These are phyloP conservation scores for Epichloe uncinata DNA, from an alignment of 2,329 filamentous ascomycete genomes.

Conservation along the genomic window DNA sequence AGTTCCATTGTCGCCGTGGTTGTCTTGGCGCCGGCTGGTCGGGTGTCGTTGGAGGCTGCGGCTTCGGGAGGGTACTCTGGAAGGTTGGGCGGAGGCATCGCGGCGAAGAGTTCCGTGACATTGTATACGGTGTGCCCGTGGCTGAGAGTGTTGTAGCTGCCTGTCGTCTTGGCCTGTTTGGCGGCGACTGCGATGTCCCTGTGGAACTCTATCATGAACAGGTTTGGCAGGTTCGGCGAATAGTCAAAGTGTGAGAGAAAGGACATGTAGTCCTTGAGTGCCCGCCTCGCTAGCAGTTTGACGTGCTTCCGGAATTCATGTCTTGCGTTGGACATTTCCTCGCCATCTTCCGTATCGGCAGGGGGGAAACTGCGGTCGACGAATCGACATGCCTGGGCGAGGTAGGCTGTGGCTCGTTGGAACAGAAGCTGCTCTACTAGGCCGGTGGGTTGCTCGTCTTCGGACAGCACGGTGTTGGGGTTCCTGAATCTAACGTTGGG, in stretches of 20 bases:
- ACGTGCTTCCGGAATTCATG: constrained; percentile 45
- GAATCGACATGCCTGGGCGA: constrained; percentile 56
- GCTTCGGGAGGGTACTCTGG: constrained; percentile 49
- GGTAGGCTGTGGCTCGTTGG: constrained; percentile 58
- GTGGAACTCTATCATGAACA: constrained; percentile 32
- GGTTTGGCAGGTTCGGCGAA: constrained; percentile 49
- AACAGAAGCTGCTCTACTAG: constrained; percentile 64
- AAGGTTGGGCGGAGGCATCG: constrained; percentile 51
- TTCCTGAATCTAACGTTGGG: background rate
- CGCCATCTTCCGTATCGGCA: background rate
- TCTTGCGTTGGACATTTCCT: constrained; percentile 7
- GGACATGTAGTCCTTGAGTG: constrained; percentile 58
- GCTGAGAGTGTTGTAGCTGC: constrained; percentile 8
- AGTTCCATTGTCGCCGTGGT: constrained; percentile 20
- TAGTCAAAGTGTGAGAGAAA: constrained; percentile 69
- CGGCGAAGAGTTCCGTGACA: constrained; percentile 54
- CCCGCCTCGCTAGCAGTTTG: constrained; percentile 61
- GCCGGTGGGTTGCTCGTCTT: constrained; percentile 53
- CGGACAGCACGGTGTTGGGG: constrained; percentile 20
- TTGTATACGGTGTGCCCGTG: constrained; percentile 27
- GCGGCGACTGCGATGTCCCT: constrained; percentile 36
- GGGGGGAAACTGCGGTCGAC: constrained; percentile 40
- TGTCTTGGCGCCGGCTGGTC: background rate
- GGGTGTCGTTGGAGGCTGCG: background rate
- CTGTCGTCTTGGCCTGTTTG: background rate